Percentiles rank a stretch among this genome's conserved stretches.
Evolutionary conservation across 768 basidiomycete genomes (phyloP).

Genomic region (Hortiboletus campestris): DNA sequence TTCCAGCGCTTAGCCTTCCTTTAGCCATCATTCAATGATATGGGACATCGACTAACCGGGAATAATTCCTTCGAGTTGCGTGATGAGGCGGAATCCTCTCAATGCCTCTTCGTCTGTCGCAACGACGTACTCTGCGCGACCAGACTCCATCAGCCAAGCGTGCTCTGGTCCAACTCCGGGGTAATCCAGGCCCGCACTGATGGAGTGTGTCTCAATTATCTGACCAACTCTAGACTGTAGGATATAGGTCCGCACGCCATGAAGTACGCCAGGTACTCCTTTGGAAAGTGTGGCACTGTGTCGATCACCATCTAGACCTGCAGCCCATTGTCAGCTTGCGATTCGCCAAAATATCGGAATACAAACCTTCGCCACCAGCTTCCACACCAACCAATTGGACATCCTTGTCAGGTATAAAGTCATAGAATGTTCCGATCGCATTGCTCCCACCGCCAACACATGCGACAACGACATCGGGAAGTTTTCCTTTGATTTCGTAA

Average conservation of each 20-base stretch:
- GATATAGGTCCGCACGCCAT: conserved; percentile 94
- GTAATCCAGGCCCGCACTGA: conserved; percentile 95
- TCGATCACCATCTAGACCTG: conserved; percentile 73
- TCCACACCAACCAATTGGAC: conserved; percentile 93
- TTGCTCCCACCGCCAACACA: conserved; percentile 98
- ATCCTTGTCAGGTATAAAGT: conserved; percentile 86
- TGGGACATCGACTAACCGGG: conserved; percentile 55
- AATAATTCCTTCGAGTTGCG: conserved; percentile 95
- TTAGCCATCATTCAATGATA: conserved; percentile 6
- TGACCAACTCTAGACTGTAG: conserved; percentile 87
- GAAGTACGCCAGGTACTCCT: conserved; percentile 91
- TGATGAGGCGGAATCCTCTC: conserved; percentile 87
- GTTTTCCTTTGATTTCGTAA: conserved; percentile 66
- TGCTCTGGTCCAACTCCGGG: conserved; percentile 98
- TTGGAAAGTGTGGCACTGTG: conserved; percentile 94
- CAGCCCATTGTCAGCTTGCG: conserved; percentile 5
- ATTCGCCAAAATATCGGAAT: background rate
- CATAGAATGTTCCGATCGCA: conserved; percentile 96
- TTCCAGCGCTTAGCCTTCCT: conserved; percentile 65
- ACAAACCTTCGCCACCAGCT: conserved; percentile 91
- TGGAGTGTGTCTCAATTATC: conserved; percentile 95
- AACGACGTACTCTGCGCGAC: conserved; percentile 87
- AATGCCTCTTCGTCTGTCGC: conserved; percentile 95
- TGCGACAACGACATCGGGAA: conserved; percentile 92
- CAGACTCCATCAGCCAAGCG: conserved; percentile 93